These are phyloP conservation scores for Chlorokybus atmophyticus DNA, from an alignment of 139 green algal genomes.

Conservation along the genomic window DNA sequence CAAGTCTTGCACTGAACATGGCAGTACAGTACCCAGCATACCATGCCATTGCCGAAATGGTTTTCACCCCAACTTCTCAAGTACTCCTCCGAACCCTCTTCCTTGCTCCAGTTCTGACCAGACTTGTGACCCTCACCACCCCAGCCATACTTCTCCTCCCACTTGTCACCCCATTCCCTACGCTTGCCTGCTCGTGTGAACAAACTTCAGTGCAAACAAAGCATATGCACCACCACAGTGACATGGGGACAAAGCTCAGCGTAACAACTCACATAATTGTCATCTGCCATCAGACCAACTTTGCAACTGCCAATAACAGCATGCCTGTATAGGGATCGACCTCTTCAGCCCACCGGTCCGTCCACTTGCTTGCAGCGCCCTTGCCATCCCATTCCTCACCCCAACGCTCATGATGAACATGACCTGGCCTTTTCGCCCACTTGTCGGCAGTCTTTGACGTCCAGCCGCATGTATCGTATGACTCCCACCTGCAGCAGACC, in stretches of 20 bases:
- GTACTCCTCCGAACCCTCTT: slow-evolving; percentile 6
- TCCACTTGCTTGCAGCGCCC: slow-evolving; percentile 16
- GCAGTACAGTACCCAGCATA: no score
- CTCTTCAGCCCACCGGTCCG: slow-evolving; percentile 22
- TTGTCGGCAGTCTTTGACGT: slow-evolving; percentile 30
- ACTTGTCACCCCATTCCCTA: slow-evolving; percentile 31
- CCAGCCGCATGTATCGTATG: background rate
- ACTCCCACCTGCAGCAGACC: background rate
- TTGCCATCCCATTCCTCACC: slow-evolving; percentile 30
- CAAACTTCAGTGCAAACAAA: background rate
- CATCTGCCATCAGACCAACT: no score
- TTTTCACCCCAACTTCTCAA: slow-evolving; percentile 23
- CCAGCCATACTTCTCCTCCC: slow-evolving; percentile 21
- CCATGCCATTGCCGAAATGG: slow-evolving; percentile 14
- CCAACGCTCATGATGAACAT: slow-evolving; percentile 5
- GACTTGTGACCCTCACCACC: slow-evolving; percentile 1
- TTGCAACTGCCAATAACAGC: background rate
- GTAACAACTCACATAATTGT: no score
- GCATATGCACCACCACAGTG: no score
- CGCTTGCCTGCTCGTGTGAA: no score
- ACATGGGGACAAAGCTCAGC: no score
- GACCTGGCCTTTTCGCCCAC: slow-evolving; percentile 10
- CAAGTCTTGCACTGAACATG: no score
- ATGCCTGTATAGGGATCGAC: no score
- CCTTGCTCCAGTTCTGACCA: slow-evolving; percentile 25